Evolutionary conservation across 805 yeast genomes (phyloP), one percentile per base, ranked within the genome.

Genomic region (Suhomyces tanzawaensis): DNA sequence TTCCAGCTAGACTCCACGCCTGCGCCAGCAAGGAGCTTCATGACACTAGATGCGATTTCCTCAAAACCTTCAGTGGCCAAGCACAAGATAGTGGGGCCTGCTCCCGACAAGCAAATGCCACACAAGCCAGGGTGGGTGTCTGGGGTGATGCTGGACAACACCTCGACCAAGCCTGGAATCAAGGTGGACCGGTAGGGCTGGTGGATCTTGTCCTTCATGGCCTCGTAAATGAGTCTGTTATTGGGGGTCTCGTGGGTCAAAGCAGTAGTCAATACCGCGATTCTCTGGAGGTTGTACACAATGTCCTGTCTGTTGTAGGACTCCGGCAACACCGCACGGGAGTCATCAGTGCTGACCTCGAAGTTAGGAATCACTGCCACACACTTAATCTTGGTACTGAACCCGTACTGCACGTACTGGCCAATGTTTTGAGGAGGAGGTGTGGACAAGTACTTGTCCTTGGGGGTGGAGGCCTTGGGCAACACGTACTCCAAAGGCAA

Each of bases 181-280:
- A 91, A 74, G 11, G 82, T 81, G 55, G 89, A 81, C 57, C 99
- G 78, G 74, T 91, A 93, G n/a, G 97, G 96, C 63, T 93, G 99
- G 66, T 93, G 99, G 27, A 93, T 77, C 55, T 84, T 82, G 63
- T 93, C 99, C 66, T 88, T 95, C 98, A 93, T 93, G 13, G 98
- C 87, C 44, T 91, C 84, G 62, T 85, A 89, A 49, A 93, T 89
- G 48, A 90, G 71, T 41, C 80, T 81, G 21, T 95, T 76, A 55
- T 85, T 81, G 28, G 95, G 96, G 16, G 88, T 84, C 8, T 79
- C 78, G 52, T 81, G 76, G n/a, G 95, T 84, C 55, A 93, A 77
- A 0, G 97, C 96, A 4, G 93, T 82, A 19, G 98, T 93, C 48
- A 93, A 76, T 17, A 91, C 85, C 1, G 98, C 95, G 40, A 93